These are phyloP conservation scores for Actinidia chinensis DNA, from an alignment of 179 eudicot species.

Conservation along the genomic window DNA sequence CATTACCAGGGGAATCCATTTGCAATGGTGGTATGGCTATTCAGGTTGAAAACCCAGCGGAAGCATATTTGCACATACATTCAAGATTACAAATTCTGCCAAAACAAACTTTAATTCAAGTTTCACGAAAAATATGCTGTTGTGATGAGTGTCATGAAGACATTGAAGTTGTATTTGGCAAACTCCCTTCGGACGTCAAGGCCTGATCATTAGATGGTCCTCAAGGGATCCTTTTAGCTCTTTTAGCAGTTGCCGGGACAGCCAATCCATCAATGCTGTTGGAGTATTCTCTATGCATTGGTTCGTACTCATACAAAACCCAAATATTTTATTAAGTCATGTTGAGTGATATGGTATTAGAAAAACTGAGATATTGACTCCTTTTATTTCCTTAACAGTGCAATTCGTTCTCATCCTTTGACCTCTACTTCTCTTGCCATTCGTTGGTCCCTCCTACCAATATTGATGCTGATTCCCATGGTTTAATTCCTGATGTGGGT, in stretches of 20 bases:
- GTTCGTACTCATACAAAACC: slow-evolving; percentile 42
- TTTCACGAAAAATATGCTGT: slow-evolving; percentile 21
- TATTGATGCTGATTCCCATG: not conserved
- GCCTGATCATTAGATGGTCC: slow-evolving; percentile 40
- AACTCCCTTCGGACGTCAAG: slow-evolving; percentile 64
- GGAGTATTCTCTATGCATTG: slow-evolving; percentile 68
- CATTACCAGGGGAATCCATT: slow-evolving; percentile 34
- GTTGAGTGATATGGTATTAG: slow-evolving; percentile 10
- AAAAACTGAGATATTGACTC: not conserved
- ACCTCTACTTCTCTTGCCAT: not conserved
- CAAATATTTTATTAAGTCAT: not conserved
- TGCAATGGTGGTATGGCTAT: slow-evolving; percentile 27
- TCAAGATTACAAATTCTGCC: slow-evolving; percentile 30
- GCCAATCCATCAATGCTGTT: slow-evolving; percentile 55
- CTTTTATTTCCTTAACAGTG: not conserved
- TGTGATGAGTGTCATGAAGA: slow-evolving; percentile 51
- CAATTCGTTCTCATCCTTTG: not conserved
- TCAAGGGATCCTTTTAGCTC: slow-evolving; percentile 50
- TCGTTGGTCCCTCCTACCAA: not conserved
- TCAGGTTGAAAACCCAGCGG: slow-evolving; percentile 38
- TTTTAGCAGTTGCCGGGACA: slow-evolving; percentile 76
- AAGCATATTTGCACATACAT: slow-evolving; percentile 20
- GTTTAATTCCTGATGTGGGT: not conserved
- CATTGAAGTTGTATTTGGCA: slow-evolving; percentile 54
- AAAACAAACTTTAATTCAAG: slow-evolving; percentile 21